A percentile compares a stretch with the other conserved stretches of the same genome.
phyloP scores from a whole-genome alignment of 495 filamentous ascomycete species.

The Pyrenopolyporus hunteri region DNA sequence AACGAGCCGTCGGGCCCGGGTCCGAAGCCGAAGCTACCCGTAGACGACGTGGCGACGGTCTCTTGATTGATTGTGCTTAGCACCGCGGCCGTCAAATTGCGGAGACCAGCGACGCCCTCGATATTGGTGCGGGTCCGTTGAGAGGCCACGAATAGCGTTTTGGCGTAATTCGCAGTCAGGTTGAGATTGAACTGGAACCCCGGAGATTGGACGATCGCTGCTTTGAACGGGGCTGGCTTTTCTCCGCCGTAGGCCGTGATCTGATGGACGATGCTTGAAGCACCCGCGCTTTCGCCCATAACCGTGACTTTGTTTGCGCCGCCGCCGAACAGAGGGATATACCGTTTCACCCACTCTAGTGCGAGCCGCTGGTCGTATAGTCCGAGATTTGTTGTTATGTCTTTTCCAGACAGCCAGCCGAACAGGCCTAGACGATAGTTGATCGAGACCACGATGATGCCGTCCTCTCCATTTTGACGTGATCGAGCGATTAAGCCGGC shows the following conservation, averaged over 20 bases:
- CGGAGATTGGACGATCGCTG: slow-evolving; percentile 41
- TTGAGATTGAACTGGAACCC: slow-evolving; percentile 33
- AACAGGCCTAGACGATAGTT: slow-evolving; percentile 70
- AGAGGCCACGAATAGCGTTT: slow-evolving; percentile 16
- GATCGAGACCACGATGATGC: slow-evolving; percentile 62
- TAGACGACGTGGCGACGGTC: slow-evolving; percentile 51
- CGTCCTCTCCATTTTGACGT: slow-evolving; percentile 42
- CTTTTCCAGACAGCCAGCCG: slow-evolving; percentile 63
- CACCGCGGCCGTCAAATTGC: slow-evolving; percentile 51
- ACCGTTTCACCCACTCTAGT: slow-evolving; percentile 68
- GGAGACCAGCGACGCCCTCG: slow-evolving; percentile 55
- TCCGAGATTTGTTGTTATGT: slow-evolving; percentile 64
- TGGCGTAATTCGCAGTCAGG: slow-evolving; percentile 22
- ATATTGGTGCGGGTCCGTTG: slow-evolving; percentile 24
- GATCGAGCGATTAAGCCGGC: slow-evolving; percentile 55
- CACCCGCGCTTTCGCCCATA: slow-evolving; percentile 68
- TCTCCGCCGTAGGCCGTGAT: slow-evolving; percentile 61
- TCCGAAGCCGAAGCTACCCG: slow-evolving; percentile 61
- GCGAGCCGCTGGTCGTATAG: slow-evolving; percentile 68
- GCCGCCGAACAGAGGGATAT: slow-evolving; percentile 70
- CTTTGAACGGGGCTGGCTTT: slow-evolving; percentile 30
- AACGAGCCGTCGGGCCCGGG: slow-evolving; percentile 66
- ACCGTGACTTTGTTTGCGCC: slow-evolving; percentile 64
- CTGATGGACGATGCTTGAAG: slow-evolving; percentile 61
- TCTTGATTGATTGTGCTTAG: slow-evolving; percentile 59